These are phyloP conservation scores for Blastobotrys malaysiensis DNA, from an alignment of 1,139 yeast species.

Conservation along the genomic window DNA sequence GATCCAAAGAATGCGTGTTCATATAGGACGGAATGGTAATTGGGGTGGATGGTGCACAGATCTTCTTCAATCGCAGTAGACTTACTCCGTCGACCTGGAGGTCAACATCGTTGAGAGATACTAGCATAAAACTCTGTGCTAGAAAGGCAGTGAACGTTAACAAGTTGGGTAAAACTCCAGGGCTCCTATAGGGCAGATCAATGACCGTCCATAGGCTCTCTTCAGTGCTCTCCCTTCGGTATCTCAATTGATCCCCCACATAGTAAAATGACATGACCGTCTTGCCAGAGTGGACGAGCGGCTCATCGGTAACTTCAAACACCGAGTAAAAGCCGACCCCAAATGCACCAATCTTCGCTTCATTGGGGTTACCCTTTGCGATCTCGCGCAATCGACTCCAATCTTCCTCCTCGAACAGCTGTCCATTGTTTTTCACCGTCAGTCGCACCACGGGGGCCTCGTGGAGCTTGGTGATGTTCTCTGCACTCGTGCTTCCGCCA, in stretches of 20 bases:
- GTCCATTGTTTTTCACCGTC: conserved; percentile 36
- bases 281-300: conserved; percentile 38
- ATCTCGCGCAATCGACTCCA: conserved; percentile 39
- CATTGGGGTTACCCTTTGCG: conserved; percentile 61
- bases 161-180: conserved; percentile 31
- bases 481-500: conserved; percentile 5
- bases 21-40: conserved; percentile 28
- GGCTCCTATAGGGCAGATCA: conserved; percentile 35
- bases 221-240: conserved; percentile 26
- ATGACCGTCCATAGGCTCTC: conserved; percentile 36
- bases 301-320: conserved; percentile 87
- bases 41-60: conserved; percentile 21
- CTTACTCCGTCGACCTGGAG: conserved; percentile 29
- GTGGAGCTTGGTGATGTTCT: conserved; percentile 25
- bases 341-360: conserved; percentile 97
- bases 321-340: conserved; percentile 99
- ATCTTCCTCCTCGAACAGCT: conserved; percentile 34
- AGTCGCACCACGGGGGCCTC: conserved; percentile 28
- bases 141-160: conserved; percentile 36
- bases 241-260: conserved; percentile 38
- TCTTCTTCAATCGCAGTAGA: conserved; percentile 30
- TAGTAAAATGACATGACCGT: conserved; percentile 37
- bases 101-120: conserved; percentile 30
- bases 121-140: conserved; percentile 36
- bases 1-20: conserved; percentile 26